Evolutionary conservation across 2,329 filamentous ascomycete genomes (phyloP), one percentile per base, ranked within the genome.

Genomic region (Monilinia fructigena): DNA sequence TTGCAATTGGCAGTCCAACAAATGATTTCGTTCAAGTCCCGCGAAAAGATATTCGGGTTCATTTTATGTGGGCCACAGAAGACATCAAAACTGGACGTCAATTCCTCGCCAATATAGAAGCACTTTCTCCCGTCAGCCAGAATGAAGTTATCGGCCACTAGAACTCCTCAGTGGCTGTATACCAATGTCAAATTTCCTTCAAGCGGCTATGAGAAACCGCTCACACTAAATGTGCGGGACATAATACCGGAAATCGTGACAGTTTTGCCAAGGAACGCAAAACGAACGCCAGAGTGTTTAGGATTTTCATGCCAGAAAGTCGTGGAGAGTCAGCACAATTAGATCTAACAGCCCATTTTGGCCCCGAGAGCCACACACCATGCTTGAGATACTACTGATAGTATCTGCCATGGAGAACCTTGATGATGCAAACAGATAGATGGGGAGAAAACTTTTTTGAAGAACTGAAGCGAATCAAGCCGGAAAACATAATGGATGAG

Each of bases 31-130:
- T 23, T 77, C 14, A 68, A 75, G 2, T 77, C 78, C 0, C 67
- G 67, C 1, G 77, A 77, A 0, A 75, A 72, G 61, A 40, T 71
- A 0, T 67, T 79, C 1, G 67, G 68, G 28, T 74, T 8, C 52
- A 71, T 0, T 77, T 76, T 40, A 73, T 75, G 3, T 80, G 78
- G 78, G 71, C 74, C 20, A 75, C 73, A 1, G 70, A 74, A 7
- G 72, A 77, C n/a, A 69, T 75, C 4, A 73, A 75, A 4, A 71
- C 74, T 12, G 77, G 75, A 8, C 69, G 73, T 31, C 64, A 52
- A 7, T 76, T 73, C 73, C 68, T 75, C 4, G 68, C 73, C 3
- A 76, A 72, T 53, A 66, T 78, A n/a, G 70, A 71, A 38, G 62
- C 68, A 11, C 71, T 77, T 16, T 73, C 71, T 2, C 72, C 71